Conservation (phyloP, 495 filamentous ascomycete species). For the Aspergillus sclerotioniger region DNA sequence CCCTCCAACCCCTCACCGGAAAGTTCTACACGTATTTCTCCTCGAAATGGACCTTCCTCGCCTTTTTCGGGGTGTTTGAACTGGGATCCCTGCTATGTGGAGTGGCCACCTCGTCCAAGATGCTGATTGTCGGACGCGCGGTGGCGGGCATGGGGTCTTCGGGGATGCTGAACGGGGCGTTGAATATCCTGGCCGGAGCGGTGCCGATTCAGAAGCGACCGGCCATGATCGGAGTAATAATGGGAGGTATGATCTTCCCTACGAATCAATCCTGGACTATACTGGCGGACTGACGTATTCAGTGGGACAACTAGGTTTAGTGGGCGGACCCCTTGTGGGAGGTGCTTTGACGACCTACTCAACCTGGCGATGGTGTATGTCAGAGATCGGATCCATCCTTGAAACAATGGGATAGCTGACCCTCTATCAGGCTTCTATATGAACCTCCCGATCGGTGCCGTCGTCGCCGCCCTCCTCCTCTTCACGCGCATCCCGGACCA, state of each 20-base stretch:
- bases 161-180: conserved; percentile 47
- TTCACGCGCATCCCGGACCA: conserved; percentile 50
- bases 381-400: too few species aligned
- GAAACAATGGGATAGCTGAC: background rate
- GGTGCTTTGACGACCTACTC: conserved; percentile 56
- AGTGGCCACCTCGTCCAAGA: conserved; percentile 32
- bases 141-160: conserved; percentile 35
- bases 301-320: conserved; percentile 36
- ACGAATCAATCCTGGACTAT: background rate
- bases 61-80: conserved; percentile 34
- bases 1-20: conserved; percentile 46
- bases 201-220: conserved; percentile 41
- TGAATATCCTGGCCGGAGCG: conserved; percentile 44
- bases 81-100: conserved; percentile 37
- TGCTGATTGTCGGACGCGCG: conserved; percentile 38
- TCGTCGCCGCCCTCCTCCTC: conserved; percentile 44
- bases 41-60: conserved; percentile 32
- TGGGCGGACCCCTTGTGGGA: conserved; percentile 56
- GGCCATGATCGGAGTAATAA: conserved; percentile 1
- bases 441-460: conserved; percentile 59
- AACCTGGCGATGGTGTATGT: conserved; percentile 55
- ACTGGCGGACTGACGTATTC: conserved; percentile 1
- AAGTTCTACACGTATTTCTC: conserved; percentile 46
- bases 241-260: background rate
- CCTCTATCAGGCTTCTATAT: conserved; percentile 53